phyloP scores from a whole-genome alignment of 768 basidiomycete genomes.

The Plicaturopsis crispa region DNA sequence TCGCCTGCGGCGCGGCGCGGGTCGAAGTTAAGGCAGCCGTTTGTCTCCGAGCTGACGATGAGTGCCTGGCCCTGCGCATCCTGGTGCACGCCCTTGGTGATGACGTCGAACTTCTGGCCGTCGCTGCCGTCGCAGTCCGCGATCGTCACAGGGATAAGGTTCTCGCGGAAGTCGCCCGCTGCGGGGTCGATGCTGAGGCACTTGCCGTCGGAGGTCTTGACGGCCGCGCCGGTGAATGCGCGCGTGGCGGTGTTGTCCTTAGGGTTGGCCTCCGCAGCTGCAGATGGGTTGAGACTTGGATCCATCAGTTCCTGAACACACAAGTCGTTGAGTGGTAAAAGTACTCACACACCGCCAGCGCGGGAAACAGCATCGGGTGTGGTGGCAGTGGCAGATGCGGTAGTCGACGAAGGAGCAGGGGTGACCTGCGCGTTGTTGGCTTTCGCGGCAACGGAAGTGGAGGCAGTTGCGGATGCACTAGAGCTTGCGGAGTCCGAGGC shows the following conservation, averaged over 20 bases:
- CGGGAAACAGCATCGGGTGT: too few relatives aligned
- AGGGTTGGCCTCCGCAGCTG: too few relatives aligned
- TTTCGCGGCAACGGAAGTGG: not conserved
- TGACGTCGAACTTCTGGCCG: constrained; percentile 15
- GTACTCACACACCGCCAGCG: too few relatives aligned
- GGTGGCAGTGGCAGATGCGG: constrained; percentile 1
- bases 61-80: constrained; percentile 11
- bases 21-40: constrained; percentile 19
- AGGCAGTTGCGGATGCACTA: not conserved
- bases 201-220: constrained; percentile 14
- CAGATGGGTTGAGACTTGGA: too few relatives aligned
- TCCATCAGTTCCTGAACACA: too few relatives aligned
- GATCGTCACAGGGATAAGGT: constrained; percentile 13
- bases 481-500: not conserved
- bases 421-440: not conserved
- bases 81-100: constrained; percentile 14
- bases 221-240: constrained; percentile 10
- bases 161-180: constrained; percentile 15
- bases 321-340: too few relatives aligned
- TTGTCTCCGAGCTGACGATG: constrained; percentile 14
- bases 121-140: constrained; percentile 12
- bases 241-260: constrained; percentile 17
- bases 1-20: constrained; percentile 13
- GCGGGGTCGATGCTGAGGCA: constrained; percentile 11
- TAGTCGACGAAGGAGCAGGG: constrained; percentile 1